phyloP scores from a whole-genome alignment of 2,329 filamentous ascomycete genomes.

The Hypoxylon sp. region DNA sequence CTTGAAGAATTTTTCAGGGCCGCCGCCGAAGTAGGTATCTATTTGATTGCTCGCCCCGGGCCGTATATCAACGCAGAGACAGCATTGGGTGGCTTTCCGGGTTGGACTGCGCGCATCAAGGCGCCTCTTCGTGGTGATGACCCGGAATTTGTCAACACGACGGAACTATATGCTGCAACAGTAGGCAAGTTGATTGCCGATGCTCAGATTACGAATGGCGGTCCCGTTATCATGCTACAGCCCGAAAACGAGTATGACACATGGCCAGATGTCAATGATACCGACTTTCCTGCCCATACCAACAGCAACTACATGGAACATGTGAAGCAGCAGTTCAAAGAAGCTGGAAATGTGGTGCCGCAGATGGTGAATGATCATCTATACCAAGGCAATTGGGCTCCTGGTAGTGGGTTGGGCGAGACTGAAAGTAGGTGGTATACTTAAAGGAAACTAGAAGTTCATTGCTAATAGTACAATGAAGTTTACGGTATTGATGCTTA shows the following conservation, averaged over 20 bases:
- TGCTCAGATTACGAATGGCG: slow-evolving; percentile 81
- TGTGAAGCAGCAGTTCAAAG: slow-evolving; percentile 71
- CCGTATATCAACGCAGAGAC: slow-evolving; percentile 82
- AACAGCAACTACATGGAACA: slow-evolving; percentile 74
- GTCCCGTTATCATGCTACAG: slow-evolving; percentile 79
- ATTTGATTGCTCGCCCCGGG: slow-evolving; percentile 74
- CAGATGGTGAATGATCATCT: slow-evolving; percentile 77
- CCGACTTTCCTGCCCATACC: slow-evolving; percentile 56
- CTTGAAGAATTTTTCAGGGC: slow-evolving; percentile 79
- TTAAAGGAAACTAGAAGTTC: not conserved
- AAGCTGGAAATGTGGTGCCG: slow-evolving; percentile 75
- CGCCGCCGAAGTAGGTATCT: slow-evolving; percentile 76
- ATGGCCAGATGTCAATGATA: slow-evolving; percentile 54
- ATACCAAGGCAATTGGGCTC: slow-evolving; percentile 67
- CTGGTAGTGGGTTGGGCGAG: slow-evolving; percentile 63
- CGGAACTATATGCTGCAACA: slow-evolving; percentile 66
- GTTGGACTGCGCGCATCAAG: slow-evolving; percentile 76
- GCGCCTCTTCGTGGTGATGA: slow-evolving; percentile 69
- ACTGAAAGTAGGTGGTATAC: slow-evolving; percentile 36
- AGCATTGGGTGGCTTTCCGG: slow-evolving; percentile 79
- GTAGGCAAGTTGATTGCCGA: slow-evolving; percentile 73
- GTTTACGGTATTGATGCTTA: slow-evolving; percentile 68
- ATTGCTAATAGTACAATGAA: not conserved
- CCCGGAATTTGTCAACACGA: slow-evolving; percentile 68
- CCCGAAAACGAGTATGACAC: slow-evolving; percentile 80